Evolutionary conservation across 139 green algal species (phyloP).

Genomic region (Closterium sp.): DNA sequence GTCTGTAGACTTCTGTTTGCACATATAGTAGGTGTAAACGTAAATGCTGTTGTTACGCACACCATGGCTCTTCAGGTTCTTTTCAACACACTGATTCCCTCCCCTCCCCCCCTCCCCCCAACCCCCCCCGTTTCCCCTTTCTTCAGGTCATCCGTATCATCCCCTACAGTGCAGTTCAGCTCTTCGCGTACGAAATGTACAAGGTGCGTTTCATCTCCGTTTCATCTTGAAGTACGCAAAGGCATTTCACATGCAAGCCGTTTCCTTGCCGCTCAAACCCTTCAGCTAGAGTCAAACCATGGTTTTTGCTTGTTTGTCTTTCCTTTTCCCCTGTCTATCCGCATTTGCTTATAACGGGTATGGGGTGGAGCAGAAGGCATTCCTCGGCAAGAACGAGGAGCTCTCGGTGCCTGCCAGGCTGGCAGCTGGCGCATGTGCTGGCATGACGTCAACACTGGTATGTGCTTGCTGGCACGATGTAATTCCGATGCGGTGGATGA

Average conservation of each 20-base stretch:
- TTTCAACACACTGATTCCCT: too few species aligned
- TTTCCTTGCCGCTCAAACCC: neutral
- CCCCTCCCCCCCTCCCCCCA: too few species aligned
- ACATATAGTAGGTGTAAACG: too few species aligned
- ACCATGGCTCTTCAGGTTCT: too few species aligned
- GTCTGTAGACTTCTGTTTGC: neutral
- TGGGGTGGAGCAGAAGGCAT: conserved; percentile 32
- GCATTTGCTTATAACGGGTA: neutral
- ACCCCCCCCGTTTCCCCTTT: neutral
- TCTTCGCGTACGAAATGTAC: conserved; percentile 76
- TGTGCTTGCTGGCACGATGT: neutral
- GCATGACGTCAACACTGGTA: conserved; percentile 88
- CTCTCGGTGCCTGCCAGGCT: conserved; percentile 68
- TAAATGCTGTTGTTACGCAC: too few species aligned
- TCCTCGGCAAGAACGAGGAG: conserved; percentile 58
- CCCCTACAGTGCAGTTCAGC: conserved; percentile 54
- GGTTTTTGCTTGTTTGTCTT: neutral
- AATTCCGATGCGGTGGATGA: too few species aligned
- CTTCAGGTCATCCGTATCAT: conserved; percentile 56
- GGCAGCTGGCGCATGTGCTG: conserved; percentile 76
- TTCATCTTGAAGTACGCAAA: neutral
- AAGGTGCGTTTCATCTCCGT: conserved; percentile 61
- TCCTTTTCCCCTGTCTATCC: neutral
- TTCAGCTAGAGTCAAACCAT: too few species aligned
- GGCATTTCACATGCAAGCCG: neutral